A percentile compares a stretch with the other conserved stretches of the same genome.
These are phyloP conservation scores for Nannizzia gypsea DNA, from an alignment of 2,329 filamentous ascomycete genomes.

Conservation along the genomic window DNA sequence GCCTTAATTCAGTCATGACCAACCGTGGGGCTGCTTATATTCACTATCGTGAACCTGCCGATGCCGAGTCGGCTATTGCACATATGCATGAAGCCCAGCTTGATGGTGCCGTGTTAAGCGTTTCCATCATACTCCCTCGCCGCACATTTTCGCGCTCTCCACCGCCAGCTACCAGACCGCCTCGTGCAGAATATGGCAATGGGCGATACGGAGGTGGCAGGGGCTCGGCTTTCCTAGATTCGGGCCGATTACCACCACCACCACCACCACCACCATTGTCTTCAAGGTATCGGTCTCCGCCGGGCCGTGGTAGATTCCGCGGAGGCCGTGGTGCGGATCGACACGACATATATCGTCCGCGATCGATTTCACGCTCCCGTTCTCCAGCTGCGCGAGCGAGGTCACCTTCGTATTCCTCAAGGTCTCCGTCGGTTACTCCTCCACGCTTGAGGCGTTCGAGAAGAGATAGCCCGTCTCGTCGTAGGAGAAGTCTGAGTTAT, in stretches of 20 bases:
- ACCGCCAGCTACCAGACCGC: constrained; percentile 48
- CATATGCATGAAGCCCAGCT: constrained; percentile 98
- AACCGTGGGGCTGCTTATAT: constrained; percentile 94
- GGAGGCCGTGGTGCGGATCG: constrained; percentile 28
- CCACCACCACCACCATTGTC: constrained; percentile 12
- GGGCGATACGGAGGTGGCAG: constrained; percentile 15
- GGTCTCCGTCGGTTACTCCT: constrained; percentile 26
- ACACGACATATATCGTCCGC: constrained; percentile 48
- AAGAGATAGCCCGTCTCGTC: constrained; percentile 27
- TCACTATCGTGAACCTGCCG: constrained; percentile 61
- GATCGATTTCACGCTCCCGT: constrained; percentile 41
- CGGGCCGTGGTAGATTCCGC: constrained; percentile 20
- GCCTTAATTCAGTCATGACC: constrained; percentile 52
- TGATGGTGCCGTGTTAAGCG: constrained; percentile 69
- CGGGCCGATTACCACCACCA: constrained; percentile 4
- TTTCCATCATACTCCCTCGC: constrained; percentile 76
- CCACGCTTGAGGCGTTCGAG: constrained; percentile 27
- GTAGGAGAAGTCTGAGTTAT: constrained; percentile 49
- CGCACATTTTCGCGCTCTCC: constrained; percentile 73
- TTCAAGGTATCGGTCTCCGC: constrained; percentile 23
- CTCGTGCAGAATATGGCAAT: constrained; percentile 9
- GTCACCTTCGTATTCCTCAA: constrained; percentile 24
- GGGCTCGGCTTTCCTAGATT: constrained; percentile 2
- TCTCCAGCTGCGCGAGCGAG: constrained; percentile 27
- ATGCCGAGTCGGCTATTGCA: constrained; percentile 78